These are phyloP conservation scores for Elsinoe necatrix DNA, from an alignment of 2,329 filamentous ascomycete genomes.

Conservation along the genomic window DNA sequence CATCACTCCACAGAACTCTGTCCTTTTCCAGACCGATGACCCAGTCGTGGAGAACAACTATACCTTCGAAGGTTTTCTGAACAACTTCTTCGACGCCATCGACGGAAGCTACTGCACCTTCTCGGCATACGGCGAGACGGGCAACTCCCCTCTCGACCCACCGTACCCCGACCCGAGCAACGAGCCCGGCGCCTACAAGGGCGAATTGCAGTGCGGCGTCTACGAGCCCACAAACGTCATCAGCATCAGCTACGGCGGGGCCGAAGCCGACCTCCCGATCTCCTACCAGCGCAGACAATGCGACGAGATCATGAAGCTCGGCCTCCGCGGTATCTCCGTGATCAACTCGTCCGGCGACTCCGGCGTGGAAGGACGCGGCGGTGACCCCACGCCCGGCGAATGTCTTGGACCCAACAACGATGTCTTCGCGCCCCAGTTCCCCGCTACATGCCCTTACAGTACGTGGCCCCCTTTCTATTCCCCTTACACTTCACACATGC, in stretches of 20 bases:
- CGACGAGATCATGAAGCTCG: constrained; percentile 55
- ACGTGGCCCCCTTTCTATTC: constrained; percentile 35
- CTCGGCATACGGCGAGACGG: background rate
- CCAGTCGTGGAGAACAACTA: constrained; percentile 31
- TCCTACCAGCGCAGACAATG: constrained; percentile 54
- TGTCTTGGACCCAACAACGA: constrained; percentile 30
- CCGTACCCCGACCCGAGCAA: constrained; percentile 41
- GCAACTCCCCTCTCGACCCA: constrained; percentile 33
- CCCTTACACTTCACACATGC: constrained; percentile 35
- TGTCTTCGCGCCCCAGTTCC: constrained; percentile 40
- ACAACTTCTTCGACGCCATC: constrained; percentile 45
- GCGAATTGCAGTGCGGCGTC: constrained; percentile 27
- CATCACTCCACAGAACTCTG: constrained; percentile 44
- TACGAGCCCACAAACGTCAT: constrained; percentile 50
- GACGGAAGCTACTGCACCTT: constrained; percentile 34
- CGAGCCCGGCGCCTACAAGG: constrained; percentile 21
- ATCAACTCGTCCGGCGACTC: constrained; percentile 55
- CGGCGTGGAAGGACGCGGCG: constrained; percentile 43
- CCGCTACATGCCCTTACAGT: constrained; percentile 38
- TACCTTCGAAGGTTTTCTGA: constrained; percentile 29
- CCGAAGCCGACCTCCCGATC: constrained; percentile 46
- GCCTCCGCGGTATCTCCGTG: constrained; percentile 55
- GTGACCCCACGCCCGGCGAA: constrained; percentile 25
- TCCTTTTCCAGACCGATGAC: constrained; percentile 43
- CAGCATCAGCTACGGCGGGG: constrained; percentile 56